phyloP scores from a whole-genome alignment of 306 rosid species.

The Bauhinia variegata region DNA sequence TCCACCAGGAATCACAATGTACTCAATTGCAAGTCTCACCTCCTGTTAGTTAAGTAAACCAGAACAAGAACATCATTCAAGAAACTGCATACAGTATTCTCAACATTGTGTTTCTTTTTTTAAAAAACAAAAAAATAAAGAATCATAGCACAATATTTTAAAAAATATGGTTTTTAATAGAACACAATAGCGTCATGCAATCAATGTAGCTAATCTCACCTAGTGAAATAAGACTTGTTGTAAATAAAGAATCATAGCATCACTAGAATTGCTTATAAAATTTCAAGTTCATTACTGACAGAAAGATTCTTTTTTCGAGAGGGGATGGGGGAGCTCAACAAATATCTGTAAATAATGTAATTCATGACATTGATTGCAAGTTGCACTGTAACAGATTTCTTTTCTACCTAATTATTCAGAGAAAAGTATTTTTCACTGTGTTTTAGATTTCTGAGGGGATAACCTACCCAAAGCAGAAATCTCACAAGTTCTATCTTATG shows the following conservation, averaged over 20 bases:
- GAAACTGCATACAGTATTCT: not conserved
- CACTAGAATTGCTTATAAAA: too few relatives aligned
- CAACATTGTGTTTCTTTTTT: too few relatives aligned
- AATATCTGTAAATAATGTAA: not conserved
- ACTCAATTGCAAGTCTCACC: slow-evolving; percentile 97
- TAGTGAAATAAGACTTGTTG: too few relatives aligned
- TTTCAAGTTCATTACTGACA: not conserved
- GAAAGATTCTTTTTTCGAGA: too few relatives aligned
- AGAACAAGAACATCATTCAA: not conserved
- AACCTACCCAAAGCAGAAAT: not conserved
- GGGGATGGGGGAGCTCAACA: too few relatives aligned
- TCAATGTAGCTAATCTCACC: too few relatives aligned
- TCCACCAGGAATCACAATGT: slow-evolving; percentile 98
- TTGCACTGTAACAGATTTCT: not conserved
- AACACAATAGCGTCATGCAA: too few relatives aligned
- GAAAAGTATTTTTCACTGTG: not conserved
- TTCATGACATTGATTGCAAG: not conserved
- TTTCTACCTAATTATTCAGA: not conserved
- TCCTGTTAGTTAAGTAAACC: slow-evolving; percentile 55
- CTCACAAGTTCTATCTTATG: not conserved
- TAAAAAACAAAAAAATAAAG: too few relatives aligned
- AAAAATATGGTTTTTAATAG: too few relatives aligned
- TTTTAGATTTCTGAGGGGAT: not conserved
- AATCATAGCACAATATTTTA: too few relatives aligned
- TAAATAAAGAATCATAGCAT: too few relatives aligned